Percentiles rank a stretch among this genome's conserved stretches.
phyloP scores from a whole-genome alignment of 441 rosid species.

The Syzygium syzygioides region DNA sequence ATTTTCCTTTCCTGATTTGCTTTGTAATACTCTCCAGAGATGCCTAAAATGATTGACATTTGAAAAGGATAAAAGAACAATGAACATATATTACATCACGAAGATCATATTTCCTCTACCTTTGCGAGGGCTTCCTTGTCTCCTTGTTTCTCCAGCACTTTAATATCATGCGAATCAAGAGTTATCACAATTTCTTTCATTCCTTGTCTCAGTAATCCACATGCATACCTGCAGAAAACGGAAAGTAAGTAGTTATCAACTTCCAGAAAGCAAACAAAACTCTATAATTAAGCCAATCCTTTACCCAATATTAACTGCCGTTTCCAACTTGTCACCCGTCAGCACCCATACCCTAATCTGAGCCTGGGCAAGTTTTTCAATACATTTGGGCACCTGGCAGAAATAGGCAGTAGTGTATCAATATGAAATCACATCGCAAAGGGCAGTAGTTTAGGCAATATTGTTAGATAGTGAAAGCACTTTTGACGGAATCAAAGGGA shows the following conservation, averaged over 20 bases:
- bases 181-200: slow-evolving; percentile 4
- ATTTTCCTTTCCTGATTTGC: not conserved
- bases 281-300: not conserved
- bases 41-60: not conserved
- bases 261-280: not conserved
- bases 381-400: slow-evolving; percentile 6
- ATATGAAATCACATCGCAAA: not conserved
- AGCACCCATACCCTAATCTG: slow-evolving; percentile 12
- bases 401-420: not conserved
- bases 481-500: not conserved
- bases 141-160: not conserved
- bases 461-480: not conserved
- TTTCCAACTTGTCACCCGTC: slow-evolving; percentile 12
- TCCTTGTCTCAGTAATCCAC: slow-evolving; percentile 1
- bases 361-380: slow-evolving; percentile 10
- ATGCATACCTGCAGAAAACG: slow-evolving; percentile 2
- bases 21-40: not conserved
- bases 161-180: slow-evolving; percentile 4
- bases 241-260: not conserved
- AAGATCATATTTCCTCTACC: not conserved
- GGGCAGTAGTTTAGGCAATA: not conserved
- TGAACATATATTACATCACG: fast-evolving
- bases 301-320: slow-evolving; percentile 10
- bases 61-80: not conserved
- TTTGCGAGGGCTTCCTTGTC: not conserved